Base-by-base conservation (phyloP, 2,329 filamentous ascomycete genomes). In the Penicillium janthinellum region DNA sequence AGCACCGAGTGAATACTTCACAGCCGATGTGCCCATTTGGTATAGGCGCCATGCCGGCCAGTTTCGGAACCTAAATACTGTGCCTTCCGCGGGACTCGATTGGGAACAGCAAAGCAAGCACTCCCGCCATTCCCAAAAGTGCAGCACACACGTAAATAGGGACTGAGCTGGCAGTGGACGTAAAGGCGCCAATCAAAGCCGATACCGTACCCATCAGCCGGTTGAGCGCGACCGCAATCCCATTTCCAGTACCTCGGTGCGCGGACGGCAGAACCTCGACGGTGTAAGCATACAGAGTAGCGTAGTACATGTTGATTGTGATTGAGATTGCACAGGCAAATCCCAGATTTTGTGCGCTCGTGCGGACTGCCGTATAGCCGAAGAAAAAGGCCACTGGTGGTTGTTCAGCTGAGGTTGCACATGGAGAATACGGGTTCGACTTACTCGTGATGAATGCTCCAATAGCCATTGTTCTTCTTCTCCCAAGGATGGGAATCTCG, bases 301-400 rank as follows among this genome's bases (percentile, higher is more conserved):
- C 86, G 66, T 91, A 91, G 74, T 90, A 90, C 62, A 91, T 85
- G 66, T 90, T 90, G 67, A 89, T 76, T 55, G 80, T 85, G 66
- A 89, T 89, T 20, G 81, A 84, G 67, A 89, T 89, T 28, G 85
- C 79, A 70, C 88, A 91, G 11, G 83, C 87, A 66, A 91, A 89
- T 1, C 82, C 88, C 0, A 90, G 74, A 66, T 91, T 87, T 68
- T 90, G 82, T 1, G 80, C 76, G 7, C 83, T 77, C 1, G 82
- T 89, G 34, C 81, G 78, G 15, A 91, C 86, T 44, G 85, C 81
- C 0, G 89, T 91, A 74, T 91, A 91, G 5, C 84, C 87, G 68
- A 91, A 91, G 79, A 92, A 90, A 73, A 92, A 89, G 1, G 79
- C 81, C 81, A 88, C 62, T 64, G 87, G 58, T 60, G 11, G 14